A percentile compares a stretch with the other conserved stretches of the same genome.
phyloP scores from a whole-genome alignment of 306 rosid genomes.

The Lathyrus sativus region DNA sequence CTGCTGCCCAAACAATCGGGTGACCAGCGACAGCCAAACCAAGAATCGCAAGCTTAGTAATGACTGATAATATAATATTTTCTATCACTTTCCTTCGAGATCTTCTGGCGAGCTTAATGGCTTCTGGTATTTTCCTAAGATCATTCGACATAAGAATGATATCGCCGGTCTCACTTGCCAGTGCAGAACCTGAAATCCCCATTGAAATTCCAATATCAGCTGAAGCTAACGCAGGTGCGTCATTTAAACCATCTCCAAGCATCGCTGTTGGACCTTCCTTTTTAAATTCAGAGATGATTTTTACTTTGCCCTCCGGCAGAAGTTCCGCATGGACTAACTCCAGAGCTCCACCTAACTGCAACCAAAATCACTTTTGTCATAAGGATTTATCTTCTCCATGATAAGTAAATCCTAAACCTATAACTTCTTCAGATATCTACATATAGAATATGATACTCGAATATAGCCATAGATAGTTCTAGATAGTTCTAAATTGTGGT shows the following conservation, averaged over 20 bases:
- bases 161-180: constrained; percentile 84
- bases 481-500: not conserved
- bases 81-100: constrained; percentile 61
- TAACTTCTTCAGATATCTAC: constrained; percentile 19
- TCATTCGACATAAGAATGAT: constrained; percentile 89
- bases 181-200: constrained; percentile 97
- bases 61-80: constrained; percentile 65
- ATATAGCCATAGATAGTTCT: not conserved
- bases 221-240: constrained; percentile 87
- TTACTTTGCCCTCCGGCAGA: constrained; percentile 84
- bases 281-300: constrained; percentile 63
- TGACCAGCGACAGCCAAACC: constrained; percentile 83
- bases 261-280: constrained; percentile 76
- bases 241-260: constrained; percentile 94
- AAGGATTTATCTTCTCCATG: constrained; percentile 1
- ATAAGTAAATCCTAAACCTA: constrained; percentile 23
- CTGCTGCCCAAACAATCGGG: constrained; percentile 99
- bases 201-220: constrained; percentile 95
- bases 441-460: constrained; percentile 5
- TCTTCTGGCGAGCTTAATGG: constrained; percentile 67
- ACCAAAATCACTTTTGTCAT: constrained; percentile 38
- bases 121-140: constrained; percentile 79
- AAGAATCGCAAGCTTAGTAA: constrained; percentile 62
- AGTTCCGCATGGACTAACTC: constrained; percentile 81
- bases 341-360: constrained; percentile 71